These are phyloP conservation scores for Cyberlindnera xishuangbannaensis DNA, from an alignment of 805 yeast genomes.

Conservation along the genomic window DNA sequence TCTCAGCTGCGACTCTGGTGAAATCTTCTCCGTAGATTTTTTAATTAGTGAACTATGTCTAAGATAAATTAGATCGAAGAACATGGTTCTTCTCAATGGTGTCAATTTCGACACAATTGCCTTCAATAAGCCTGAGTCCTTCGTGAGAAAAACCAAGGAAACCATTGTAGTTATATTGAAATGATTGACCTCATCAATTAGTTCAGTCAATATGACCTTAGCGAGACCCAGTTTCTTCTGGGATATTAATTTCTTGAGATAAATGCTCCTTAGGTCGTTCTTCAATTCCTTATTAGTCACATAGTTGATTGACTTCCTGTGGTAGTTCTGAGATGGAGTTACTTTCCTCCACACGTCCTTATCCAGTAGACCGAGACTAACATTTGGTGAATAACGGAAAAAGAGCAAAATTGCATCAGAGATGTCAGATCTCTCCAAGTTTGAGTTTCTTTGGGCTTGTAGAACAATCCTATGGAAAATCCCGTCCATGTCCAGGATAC, in stretches of 20 bases:
- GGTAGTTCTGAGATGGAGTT: slow-evolving; percentile 5
- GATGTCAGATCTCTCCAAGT: slow-evolving; percentile 1
- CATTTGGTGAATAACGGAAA: slow-evolving; percentile 5
- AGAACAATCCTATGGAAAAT: slow-evolving; percentile 11
- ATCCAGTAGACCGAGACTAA: slow-evolving; percentile 8
- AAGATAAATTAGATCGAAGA: slow-evolving; percentile 4
- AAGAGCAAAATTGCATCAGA: slow-evolving; percentile 1
- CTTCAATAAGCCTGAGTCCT: slow-evolving; percentile 1
- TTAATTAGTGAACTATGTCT: background rate
- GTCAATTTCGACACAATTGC: slow-evolving; percentile 2
- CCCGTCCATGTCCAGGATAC: slow-evolving; percentile 10
- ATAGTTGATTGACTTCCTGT: slow-evolving; percentile 3
- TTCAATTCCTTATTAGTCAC: slow-evolving; percentile 1
- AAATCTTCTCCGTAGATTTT: background rate
- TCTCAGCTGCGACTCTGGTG: slow-evolving; percentile 8
- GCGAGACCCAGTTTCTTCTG: slow-evolving; percentile 6
- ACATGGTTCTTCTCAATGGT: slow-evolving; percentile 5
- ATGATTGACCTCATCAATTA: slow-evolving; percentile 1
- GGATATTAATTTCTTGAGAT: slow-evolving; percentile 10
- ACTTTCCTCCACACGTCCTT: slow-evolving; percentile 7
- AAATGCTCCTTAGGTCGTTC: slow-evolving; percentile 9
- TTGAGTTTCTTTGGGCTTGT: slow-evolving; percentile 4
- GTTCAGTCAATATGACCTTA: background rate
- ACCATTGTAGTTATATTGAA: slow-evolving; percentile 3
- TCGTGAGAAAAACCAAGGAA: slow-evolving; percentile 1